phyloP scores from a whole-genome alignment of 345 rosid species.

The Orychophragmus violaceus region DNA sequence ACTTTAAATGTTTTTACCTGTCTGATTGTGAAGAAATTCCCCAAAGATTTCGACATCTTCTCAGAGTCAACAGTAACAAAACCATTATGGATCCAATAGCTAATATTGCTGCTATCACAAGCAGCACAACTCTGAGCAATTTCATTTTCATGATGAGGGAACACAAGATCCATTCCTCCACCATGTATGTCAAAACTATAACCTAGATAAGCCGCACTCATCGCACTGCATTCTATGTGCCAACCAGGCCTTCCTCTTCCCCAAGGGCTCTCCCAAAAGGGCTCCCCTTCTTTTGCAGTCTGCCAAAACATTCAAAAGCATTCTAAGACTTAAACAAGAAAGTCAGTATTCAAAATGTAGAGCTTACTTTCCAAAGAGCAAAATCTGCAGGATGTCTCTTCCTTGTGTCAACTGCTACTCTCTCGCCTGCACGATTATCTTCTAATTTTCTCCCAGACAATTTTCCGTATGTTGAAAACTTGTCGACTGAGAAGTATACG shows the following conservation, averaged over 20 bases:
- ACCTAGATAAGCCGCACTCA: constrained; percentile 91
- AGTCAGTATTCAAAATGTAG: not conserved
- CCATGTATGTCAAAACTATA: constrained; percentile 87
- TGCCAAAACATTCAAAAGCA: constrained; percentile 25
- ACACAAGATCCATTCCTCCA: constrained; percentile 99
- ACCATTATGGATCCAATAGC: constrained; percentile 95
- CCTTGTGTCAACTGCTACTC: constrained; percentile 81
- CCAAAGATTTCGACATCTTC: constrained; percentile 98
- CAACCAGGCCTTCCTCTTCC: constrained; percentile 98
- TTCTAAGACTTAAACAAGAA: not conserved
- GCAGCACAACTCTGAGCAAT: constrained; percentile 98
- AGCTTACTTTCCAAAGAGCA: constrained; percentile 83
- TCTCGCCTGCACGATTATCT: constrained; percentile 95
- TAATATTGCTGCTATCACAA: constrained; percentile 60
- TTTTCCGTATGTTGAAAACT: constrained; percentile 63
- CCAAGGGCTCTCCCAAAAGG: constrained; percentile 98
- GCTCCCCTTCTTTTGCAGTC: constrained; percentile 87
- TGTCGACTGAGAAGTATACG: constrained; percentile 75
- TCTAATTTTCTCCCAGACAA: constrained; percentile 83
- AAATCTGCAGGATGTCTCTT: constrained; percentile 94
- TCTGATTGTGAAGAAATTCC: constrained; percentile 93
- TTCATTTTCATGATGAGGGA: constrained; percentile 98
- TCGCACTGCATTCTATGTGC: constrained; percentile 97
- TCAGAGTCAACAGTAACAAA: constrained; percentile 92
- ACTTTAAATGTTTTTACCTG: constrained; percentile 36